Conservation (phyloP, 2,329 filamentous ascomycete genomes). For the Incumbomyces lentus region DNA sequence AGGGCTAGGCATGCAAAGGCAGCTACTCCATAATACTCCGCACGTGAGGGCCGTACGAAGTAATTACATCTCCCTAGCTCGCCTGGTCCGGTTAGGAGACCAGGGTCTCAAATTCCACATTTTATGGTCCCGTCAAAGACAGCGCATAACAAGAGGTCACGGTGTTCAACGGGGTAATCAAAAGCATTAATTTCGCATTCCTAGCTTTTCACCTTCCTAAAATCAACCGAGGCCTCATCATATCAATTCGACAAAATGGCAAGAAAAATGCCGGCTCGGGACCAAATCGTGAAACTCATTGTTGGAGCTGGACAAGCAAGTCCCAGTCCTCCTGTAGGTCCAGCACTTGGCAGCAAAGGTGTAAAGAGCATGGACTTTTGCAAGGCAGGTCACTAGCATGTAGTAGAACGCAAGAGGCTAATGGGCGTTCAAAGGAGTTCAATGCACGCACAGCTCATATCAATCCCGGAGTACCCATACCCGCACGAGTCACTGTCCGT, state of each 20-base stretch:
- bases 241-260: conserved; percentile 35
- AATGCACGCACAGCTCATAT: conserved; percentile 88
- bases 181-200: no score
- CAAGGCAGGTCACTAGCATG: conserved; percentile 55
- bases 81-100: no score
- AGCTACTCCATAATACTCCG: no score
- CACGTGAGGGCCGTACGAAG: no score
- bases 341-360: conserved; percentile 90
- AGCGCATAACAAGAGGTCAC: no score
- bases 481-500: conserved; percentile 81
- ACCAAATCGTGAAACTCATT: conserved; percentile 91
- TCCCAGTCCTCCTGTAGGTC: conserved; percentile 90
- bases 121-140: no score
- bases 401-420: neutral
- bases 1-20: no score
- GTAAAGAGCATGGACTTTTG: conserved; percentile 99
- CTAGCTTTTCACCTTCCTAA: no score
- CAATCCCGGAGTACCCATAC: conserved; percentile 70
- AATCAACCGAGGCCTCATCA: neutral
- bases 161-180: no score
- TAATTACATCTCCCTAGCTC: no score
- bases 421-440: conserved; percentile 60
- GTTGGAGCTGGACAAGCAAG: conserved; percentile 92
- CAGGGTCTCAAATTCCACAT: no score
- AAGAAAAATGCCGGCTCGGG: conserved; percentile 40